Evolutionary conservation across 108 stramenopile genomes (phyloP), one percentile per base, ranked within the genome.

Genomic region (Epithemia pelagica): DNA sequence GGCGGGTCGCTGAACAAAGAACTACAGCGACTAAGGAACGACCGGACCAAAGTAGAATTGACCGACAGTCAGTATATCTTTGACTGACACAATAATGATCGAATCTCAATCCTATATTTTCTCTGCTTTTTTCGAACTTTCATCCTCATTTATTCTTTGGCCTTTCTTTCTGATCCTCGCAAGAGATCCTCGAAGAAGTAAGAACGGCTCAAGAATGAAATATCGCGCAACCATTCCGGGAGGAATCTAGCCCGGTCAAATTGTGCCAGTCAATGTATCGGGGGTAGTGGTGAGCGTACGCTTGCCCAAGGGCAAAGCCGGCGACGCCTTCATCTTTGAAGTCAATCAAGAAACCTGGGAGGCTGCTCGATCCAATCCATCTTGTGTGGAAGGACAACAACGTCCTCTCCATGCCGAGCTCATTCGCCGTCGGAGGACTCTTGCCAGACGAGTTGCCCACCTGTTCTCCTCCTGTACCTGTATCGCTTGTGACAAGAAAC

Each of bases 311-410:
- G 37, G 37, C 5, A 61, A 63, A 19, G 59, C 76, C 3, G 88
- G 88, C 7, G 80, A 84, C 59, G 75, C 81, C 22, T 86, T 89
- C 53, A 68, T 83, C 32, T 78, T 86, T 60, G 88, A 89, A 46
- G 37, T 46, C 5, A 46, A 46, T 15, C 37, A 15, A 46, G 37
- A 46, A 5, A 15, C 37, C 15, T 46, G 37, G 37, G 37, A 46
- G 37, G 37, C 37, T 46, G 37, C 37, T 10, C 37, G 37, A 46
- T 46, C 37, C 37, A 46, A 46, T 46, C 37, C 37, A 5, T 10
- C 15, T 5, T 46, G 10, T 15, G 15, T 46, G 37, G 37, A 46
- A 15, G 37, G 15, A 15, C 37, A 46, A 46, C 15, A 5, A 15
- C 10, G 5, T 10, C 37, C 15, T 10, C 37, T 46, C 10, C 10